These are phyloP conservation scores for Colletotrichum sp. DNA, from an alignment of 2,329 filamentous ascomycete species.

Conservation along the genomic window DNA sequence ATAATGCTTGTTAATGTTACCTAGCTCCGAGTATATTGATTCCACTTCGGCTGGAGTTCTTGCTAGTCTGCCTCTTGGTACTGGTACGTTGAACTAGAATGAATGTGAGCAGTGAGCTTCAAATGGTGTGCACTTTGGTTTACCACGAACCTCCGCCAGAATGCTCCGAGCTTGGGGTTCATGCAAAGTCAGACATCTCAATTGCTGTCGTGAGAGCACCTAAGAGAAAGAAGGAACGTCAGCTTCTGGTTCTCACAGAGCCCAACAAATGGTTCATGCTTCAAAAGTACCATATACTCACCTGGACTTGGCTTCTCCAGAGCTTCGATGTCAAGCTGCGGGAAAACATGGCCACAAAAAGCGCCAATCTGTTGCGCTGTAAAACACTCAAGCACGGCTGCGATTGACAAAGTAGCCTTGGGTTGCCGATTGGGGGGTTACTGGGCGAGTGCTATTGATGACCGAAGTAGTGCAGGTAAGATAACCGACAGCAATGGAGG, in stretches of 20 bases:
- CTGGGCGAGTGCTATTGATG: neutral
- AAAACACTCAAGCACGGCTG: neutral
- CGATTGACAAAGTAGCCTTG: neutral
- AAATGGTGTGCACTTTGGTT: neutral
- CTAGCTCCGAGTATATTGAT: constrained; percentile 25
- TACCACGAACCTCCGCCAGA: neutral
- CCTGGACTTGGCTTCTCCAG: neutral
- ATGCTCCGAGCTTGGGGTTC: neutral
- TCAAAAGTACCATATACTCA: neutral
- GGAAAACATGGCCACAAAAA: neutral
- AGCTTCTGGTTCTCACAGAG: neutral
- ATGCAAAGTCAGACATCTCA: neutral
- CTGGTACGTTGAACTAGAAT: constrained; percentile 27
- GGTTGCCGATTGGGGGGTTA: neutral
- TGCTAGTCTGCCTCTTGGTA: constrained; percentile 28
- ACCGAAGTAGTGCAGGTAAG: neutral
- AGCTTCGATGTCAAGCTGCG: neutral
- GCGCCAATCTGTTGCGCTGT: neutral
- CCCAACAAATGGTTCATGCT: neutral
- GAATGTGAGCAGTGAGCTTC: neutral
- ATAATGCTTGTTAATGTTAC: constrained; percentile 16
- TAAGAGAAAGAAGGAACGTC: neutral
- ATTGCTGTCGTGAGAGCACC: neutral
- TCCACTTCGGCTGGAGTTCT: constrained; percentile 24
- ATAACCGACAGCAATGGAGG: neutral